Conservation (phyloP, 495 filamentous ascomycete genomes). For the Tuber indicum region DNA sequence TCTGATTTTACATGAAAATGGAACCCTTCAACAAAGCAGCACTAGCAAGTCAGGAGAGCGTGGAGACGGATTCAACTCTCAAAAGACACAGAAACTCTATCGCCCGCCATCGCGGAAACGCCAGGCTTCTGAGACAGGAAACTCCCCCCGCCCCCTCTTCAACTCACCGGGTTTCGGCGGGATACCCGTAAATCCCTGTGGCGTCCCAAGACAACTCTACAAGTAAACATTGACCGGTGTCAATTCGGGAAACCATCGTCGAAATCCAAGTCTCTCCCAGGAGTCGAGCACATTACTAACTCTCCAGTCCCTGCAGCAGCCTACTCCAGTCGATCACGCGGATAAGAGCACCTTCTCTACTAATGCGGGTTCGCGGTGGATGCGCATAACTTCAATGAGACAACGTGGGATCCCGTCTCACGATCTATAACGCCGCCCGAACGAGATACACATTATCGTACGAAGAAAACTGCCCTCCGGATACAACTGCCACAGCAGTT, state of each 20-base stretch:
- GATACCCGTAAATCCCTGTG: background rate
- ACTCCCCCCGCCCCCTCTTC: background rate
- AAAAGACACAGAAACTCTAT: background rate
- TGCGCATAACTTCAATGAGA: background rate
- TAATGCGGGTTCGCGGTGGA: background rate
- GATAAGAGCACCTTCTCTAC: background rate
- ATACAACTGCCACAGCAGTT: background rate
- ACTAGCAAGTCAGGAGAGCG: background rate
- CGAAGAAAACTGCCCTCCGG: background rate
- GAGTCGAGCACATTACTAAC: background rate
- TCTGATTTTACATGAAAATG: background rate
- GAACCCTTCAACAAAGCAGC: background rate
- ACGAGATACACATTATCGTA: conserved; percentile 4
- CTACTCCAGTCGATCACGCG: background rate
- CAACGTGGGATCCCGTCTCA: conserved; percentile 1
- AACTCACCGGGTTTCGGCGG: background rate
- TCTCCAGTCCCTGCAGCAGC: background rate
- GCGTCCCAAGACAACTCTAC: background rate
- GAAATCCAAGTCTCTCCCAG: background rate
- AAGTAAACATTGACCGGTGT: background rate
- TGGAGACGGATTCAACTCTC: background rate
- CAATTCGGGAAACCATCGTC: background rate
- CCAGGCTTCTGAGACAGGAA: background rate
- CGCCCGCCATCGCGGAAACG: background rate
- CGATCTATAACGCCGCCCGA: background rate